Evolutionary conservation across 495 filamentous ascomycete genomes (phyloP).

Genomic region (Cenococcum geophilum): DNA sequence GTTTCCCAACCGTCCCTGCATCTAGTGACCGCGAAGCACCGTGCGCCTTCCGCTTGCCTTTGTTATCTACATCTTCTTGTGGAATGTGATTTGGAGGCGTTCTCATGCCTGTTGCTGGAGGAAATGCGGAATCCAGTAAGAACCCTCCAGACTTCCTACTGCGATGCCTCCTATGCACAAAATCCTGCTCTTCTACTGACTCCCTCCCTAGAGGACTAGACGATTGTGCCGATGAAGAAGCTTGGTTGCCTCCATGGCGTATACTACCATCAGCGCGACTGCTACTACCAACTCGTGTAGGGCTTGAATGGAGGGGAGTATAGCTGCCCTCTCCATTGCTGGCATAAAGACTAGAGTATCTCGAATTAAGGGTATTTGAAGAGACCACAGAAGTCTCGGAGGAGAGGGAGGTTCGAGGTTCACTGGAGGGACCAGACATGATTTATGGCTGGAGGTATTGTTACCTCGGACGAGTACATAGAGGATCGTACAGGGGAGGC

Average conservation of each 20-base stretch:
- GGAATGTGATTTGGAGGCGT: constrained; percentile 6
- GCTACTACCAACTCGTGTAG: constrained; percentile 11
- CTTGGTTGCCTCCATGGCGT: not conserved
- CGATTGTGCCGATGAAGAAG: not conserved
- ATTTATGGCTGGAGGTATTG: not conserved
- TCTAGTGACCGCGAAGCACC: constrained; percentile 13
- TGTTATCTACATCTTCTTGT: constrained; percentile 4
- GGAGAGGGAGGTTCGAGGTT: constrained; percentile 21
- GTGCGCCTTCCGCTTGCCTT: constrained; percentile 26
- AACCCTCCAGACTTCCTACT: constrained; percentile 34
- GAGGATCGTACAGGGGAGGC: constrained; percentile 1
- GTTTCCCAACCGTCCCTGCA: not conserved
- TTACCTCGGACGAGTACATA: not conserved
- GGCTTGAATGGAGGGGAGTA: constrained; percentile 5
- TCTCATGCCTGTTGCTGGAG: constrained; percentile 9
- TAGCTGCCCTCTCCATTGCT: constrained; percentile 29
- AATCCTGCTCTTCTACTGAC: constrained; percentile 23
- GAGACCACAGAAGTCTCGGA: constrained; percentile 18
- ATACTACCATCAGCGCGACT: not conserved
- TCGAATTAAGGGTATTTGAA: constrained; percentile 20
- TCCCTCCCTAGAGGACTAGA: constrained; percentile 2
- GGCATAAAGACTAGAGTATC: constrained; percentile 13
- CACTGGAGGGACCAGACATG: constrained; percentile 25
- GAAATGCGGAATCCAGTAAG: constrained; percentile 33
- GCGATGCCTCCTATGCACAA: constrained; percentile 21